These are phyloP conservation scores for Ilyonectria mors-panacis DNA, from an alignment of 2,329 filamentous ascomycete species.

Conservation along the genomic window DNA sequence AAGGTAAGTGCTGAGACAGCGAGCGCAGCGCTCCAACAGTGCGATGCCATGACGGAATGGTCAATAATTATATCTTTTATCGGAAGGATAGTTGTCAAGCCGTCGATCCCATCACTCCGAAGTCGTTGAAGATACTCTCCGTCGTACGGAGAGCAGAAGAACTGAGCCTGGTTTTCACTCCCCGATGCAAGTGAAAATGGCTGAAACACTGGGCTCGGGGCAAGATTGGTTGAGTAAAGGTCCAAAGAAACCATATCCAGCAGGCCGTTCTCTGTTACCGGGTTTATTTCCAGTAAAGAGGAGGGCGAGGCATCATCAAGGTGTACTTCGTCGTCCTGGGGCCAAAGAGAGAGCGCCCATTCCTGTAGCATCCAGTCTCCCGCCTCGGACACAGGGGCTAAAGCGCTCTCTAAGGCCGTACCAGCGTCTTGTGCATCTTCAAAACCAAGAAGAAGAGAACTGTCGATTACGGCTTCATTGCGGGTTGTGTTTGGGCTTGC, in stretches of 20 bases:
- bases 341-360: neutral
- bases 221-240: neutral
- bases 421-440: neutral
- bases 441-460: neutral
- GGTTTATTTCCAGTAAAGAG: neutral
- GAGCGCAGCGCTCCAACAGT: slow-evolving; percentile 10
- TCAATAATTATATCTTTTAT: slow-evolving; percentile 2
- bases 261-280: neutral
- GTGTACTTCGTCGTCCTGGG: neutral
- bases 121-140: neutral
- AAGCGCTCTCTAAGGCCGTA: neutral
- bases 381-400: neutral
- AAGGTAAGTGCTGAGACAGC: slow-evolving; percentile 12
- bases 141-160: neutral
- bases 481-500: neutral
- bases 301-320: neutral
- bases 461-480: neutral
- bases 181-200: neutral
- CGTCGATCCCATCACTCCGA: neutral
- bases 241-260: neutral
- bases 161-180: neutral
- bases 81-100: slow-evolving; percentile 9
- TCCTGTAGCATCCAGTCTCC: neutral
- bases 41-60: slow-evolving; percentile 1
- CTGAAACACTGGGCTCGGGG: neutral